phyloP scores from a whole-genome alignment of 2,329 filamentous ascomycete species.

The Calonectria fujianensis region DNA sequence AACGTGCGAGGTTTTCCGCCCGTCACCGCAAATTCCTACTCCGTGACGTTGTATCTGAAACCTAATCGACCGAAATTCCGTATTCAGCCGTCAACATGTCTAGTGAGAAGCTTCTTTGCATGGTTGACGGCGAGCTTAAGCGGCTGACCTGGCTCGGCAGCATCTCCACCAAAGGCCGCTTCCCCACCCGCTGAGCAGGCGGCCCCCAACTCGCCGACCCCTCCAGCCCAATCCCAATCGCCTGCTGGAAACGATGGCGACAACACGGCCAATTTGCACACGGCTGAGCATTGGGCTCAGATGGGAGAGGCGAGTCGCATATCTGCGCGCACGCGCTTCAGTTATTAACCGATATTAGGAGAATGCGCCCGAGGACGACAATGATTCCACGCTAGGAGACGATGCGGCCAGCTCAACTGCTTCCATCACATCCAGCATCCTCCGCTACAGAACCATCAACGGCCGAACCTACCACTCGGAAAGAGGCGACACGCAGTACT shows the following conservation, averaged over 20 bases:
- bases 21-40: neutral
- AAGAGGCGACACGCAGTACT: constrained; percentile 49
- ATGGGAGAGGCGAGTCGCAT: neutral
- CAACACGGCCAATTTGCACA: neutral
- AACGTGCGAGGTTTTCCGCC: constrained; percentile 16
- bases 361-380: constrained; percentile 21
- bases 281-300: constrained; percentile 6
- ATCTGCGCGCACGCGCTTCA: too few relatives aligned
- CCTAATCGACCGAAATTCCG: neutral
- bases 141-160: neutral
- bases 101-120: constrained; percentile 2
- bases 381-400: constrained; percentile 45
- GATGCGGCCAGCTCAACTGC: constrained; percentile 47
- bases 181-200: neutral
- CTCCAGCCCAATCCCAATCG: constrained; percentile 4
- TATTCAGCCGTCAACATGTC: constrained; percentile 6
- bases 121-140: neutral
- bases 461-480: constrained; percentile 52
- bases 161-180: neutral
- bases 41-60: constrained; percentile 1
- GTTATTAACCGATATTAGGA: constrained; percentile 1
- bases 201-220: neutral
- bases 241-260: neutral
- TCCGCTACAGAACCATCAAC: constrained; percentile 49
- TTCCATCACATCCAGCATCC: constrained; percentile 51